Evolutionary conservation across 306 rosid genomes (phyloP).

Genomic region (Senna siamea): DNA sequence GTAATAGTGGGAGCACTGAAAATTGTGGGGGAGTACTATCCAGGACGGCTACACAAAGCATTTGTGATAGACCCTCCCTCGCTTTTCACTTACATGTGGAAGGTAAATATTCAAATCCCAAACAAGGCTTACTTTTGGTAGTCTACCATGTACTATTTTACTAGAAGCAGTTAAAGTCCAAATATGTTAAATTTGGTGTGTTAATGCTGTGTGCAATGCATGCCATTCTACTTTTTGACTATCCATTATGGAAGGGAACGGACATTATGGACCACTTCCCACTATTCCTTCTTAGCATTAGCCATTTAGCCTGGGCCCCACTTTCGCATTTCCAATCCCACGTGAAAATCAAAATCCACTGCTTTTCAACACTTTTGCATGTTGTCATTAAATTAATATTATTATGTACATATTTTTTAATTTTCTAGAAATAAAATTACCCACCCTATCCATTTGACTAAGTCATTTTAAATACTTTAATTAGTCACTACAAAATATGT

Average conservation of each 20-base stretch:
- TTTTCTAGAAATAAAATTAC: no score
- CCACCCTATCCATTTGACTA: no score
- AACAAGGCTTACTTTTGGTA: background rate
- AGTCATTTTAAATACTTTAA: no score
- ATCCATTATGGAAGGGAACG: background rate
- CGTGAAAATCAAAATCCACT: no score
- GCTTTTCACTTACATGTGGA: conserved; percentile 74
- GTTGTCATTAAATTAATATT: no score
- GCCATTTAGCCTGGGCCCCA: background rate
- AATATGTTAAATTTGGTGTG: no score
- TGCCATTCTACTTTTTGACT: background rate
- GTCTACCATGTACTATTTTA: background rate
- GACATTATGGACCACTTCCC: background rate
- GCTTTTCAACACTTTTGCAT: no score
- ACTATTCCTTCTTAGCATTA: background rate
- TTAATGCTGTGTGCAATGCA: background rate
- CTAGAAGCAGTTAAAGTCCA: no score
- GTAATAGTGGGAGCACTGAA: conserved; percentile 60
- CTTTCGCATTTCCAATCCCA: no score
- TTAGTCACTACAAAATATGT: no score
- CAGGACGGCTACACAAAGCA: conserved; percentile 58
- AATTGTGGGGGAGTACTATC: conserved; percentile 66
- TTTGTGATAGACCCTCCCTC: conserved; percentile 79
- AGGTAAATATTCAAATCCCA: conserved; percentile 50
- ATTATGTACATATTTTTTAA: no score